These are phyloP conservation scores for Epichloe uncinata DNA, from an alignment of 2,329 filamentous ascomycete genomes.

Conservation along the genomic window DNA sequence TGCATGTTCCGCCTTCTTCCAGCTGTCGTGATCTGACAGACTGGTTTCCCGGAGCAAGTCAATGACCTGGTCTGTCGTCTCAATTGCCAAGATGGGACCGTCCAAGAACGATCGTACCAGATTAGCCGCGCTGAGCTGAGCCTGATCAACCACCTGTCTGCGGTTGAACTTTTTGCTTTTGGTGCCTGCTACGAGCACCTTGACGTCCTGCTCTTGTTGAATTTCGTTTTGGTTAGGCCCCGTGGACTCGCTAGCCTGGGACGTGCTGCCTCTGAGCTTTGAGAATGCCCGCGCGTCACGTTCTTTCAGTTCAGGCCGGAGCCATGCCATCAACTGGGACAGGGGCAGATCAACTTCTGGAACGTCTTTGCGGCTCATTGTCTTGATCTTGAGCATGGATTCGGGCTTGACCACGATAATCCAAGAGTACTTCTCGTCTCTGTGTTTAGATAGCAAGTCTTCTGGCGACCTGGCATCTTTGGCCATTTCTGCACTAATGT, in stretches of 20 bases:
- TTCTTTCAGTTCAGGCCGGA: conserved; percentile 71
- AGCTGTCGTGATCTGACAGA: conserved; percentile 69
- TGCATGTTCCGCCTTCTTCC: conserved; percentile 68
- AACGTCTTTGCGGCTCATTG: conserved; percentile 60
- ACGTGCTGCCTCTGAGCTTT: conserved; percentile 23
- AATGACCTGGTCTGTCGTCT: conserved; percentile 74
- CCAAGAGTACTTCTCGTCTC: conserved; percentile 71
- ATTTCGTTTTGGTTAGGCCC: conserved; percentile 14
- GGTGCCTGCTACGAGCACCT: conserved; percentile 70
- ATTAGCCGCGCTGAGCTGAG: conserved; percentile 43
- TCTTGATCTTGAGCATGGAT: conserved; percentile 65
- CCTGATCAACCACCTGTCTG: conserved; percentile 72
- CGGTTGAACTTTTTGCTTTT: conserved; percentile 88
- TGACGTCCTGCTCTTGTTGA: conserved; percentile 55
- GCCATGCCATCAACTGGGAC: conserved; percentile 62
- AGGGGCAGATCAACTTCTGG: conserved; percentile 62
- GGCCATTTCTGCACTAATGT: conserved; percentile 80
- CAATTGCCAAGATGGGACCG: conserved; percentile 75
- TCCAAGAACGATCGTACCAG: conserved; percentile 59
- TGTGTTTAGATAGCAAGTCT: conserved; percentile 63
- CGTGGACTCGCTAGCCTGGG: conserved; percentile 16
- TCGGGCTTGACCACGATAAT: conserved; percentile 77
- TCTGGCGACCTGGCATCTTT: conserved; percentile 66
- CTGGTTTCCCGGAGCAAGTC: conserved; percentile 61
- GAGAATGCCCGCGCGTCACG: conserved; percentile 49